These are phyloP conservation scores for Ogataea hybrid DNA, from an alignment of 1,139 yeast species.

Conservation along the genomic window DNA sequence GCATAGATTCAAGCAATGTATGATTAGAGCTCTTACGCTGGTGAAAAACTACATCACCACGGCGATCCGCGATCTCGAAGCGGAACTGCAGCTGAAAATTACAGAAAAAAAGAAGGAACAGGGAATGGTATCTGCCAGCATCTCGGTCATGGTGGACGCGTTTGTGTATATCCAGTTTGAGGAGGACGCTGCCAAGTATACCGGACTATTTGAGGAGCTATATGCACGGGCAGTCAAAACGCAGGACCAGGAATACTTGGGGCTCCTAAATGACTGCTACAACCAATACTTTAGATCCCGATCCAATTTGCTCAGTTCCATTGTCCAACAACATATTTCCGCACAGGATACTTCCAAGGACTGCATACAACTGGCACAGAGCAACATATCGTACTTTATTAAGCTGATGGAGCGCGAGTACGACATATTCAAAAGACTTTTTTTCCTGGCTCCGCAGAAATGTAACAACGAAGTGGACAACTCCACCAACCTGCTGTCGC, in stretches of 20 bases:
- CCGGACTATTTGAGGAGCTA: slow-evolving; percentile 49
- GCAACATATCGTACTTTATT: slow-evolving; percentile 54
- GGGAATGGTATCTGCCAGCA: slow-evolving; percentile 28
- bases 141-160: slow-evolving; percentile 48
- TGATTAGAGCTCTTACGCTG: slow-evolving; percentile 78
- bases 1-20: slow-evolving; percentile 76
- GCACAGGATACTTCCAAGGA: slow-evolving; percentile 29
- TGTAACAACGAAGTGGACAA: slow-evolving; percentile 24
- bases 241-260: slow-evolving; percentile 50
- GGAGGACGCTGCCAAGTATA: slow-evolving; percentile 41
- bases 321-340: slow-evolving; percentile 39
- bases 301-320: slow-evolving; percentile 42
- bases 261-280: slow-evolving; percentile 66
- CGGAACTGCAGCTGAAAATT: slow-evolving; percentile 39
- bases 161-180: slow-evolving; percentile 62
- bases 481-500: slow-evolving; percentile 25
- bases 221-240: slow-evolving; percentile 38
- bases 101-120: slow-evolving; percentile 22
- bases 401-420: slow-evolving; percentile 62
- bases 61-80: slow-evolving; percentile 48
- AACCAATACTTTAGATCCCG: slow-evolving; percentile 61
- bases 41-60: slow-evolving; percentile 64
- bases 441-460: slow-evolving; percentile 31
- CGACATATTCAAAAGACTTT: slow-evolving; percentile 53
- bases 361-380: slow-evolving; percentile 58